Base-by-base conservation (phyloP, 1,284 basidiomycete genomes). In the Microbotryum lychnidis-dioicae region DNA sequence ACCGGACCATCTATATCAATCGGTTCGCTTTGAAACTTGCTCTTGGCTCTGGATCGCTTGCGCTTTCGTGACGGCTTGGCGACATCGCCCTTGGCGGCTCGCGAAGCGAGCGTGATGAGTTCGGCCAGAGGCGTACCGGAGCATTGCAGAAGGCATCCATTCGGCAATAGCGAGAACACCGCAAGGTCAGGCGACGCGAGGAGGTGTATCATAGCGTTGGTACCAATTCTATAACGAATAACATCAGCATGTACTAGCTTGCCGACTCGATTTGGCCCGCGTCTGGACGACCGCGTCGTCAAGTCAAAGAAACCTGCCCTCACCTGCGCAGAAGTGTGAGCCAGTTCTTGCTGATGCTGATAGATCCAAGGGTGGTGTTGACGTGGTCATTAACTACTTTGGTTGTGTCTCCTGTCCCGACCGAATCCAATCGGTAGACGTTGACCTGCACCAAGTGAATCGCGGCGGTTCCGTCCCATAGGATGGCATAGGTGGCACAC, bases 71-170 rank as follows among this genome's bases (percentile, higher is more conserved):
- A 42, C 20, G 4, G 54, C 6, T 4, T 16, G 8, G 6, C 62
- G 29, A 33, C 25, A 7, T 31, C 54, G 49, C 27, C 23, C 21
- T 21, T 47, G 18, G n/a, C 21, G 8, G 7, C 16, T 10, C 16
- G 8, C 6, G 44, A 20, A 9, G 51, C 21, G 77, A 76, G 54
- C 8, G 64, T 60, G 6, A 72, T 71, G 18, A 79, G 65, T 58
- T 82, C 78, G 20, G 83, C 76, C 12, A 92, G 71, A 2, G 86
- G 83, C 42, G 80, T 77, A 3, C 90, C 91, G 0, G 84, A 83
- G 62, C 91, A 73, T 73, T 93, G 90, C 64, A 85, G 87, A 18
- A 86, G 80, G 70, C 87, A 91, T n/a, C 81, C 83, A 67, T 90
- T 89, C 0, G 85, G 83, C 8, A 93, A 72, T 2, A 84, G 77